Percentiles rank a stretch among this genome's conserved stretches.
These are phyloP conservation scores for Raffaelea deltoideospora DNA, from an alignment of 2,329 filamentous ascomycete genomes.

Conservation along the genomic window DNA sequence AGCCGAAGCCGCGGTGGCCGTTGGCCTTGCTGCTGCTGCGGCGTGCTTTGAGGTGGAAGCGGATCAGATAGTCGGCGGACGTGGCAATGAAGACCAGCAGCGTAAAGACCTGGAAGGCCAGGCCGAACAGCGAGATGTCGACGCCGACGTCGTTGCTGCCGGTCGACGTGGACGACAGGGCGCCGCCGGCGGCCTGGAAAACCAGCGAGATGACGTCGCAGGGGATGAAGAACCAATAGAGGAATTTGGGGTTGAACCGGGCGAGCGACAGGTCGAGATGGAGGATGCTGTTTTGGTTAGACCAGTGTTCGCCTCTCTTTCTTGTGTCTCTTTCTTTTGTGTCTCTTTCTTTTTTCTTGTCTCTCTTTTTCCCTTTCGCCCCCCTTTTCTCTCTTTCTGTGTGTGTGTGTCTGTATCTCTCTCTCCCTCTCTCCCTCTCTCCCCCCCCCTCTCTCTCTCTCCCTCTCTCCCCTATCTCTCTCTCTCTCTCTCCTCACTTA, in stretches of 20 bases:
- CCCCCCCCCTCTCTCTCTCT: not conserved
- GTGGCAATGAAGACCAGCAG: slow-evolving; percentile 35
- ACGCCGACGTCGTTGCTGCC: slow-evolving; percentile 32
- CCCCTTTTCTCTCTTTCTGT: not conserved
- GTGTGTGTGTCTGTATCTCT: not conserved
- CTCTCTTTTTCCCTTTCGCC: not conserved
- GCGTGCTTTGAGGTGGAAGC: slow-evolving; percentile 16
- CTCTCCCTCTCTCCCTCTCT: not conserved
- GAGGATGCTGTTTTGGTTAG: slow-evolving; percentile 20
- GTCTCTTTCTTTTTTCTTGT: not conserved
- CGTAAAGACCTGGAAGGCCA: slow-evolving; percentile 41
- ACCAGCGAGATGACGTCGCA: slow-evolving; percentile 38
- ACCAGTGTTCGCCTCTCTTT: not conserved
- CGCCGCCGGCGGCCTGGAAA: slow-evolving; percentile 40
- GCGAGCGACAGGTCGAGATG: slow-evolving; percentile 21
- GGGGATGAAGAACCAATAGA: slow-evolving; percentile 33
- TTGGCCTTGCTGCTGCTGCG: not conserved
- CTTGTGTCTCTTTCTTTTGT: not conserved
- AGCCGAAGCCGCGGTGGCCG: not conserved
- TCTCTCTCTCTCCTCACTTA: slow-evolving; percentile 2
- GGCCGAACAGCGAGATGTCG: slow-evolving; percentile 35
- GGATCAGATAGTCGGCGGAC: slow-evolving; percentile 31
- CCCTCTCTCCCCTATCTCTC: not conserved
- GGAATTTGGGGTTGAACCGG: slow-evolving; percentile 23
- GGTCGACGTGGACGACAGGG: slow-evolving; percentile 26